These are phyloP conservation scores for Dendrocalamus latiflorus DNA, from an alignment of 202 grass and related monocot genomes.

Conservation along the genomic window DNA sequence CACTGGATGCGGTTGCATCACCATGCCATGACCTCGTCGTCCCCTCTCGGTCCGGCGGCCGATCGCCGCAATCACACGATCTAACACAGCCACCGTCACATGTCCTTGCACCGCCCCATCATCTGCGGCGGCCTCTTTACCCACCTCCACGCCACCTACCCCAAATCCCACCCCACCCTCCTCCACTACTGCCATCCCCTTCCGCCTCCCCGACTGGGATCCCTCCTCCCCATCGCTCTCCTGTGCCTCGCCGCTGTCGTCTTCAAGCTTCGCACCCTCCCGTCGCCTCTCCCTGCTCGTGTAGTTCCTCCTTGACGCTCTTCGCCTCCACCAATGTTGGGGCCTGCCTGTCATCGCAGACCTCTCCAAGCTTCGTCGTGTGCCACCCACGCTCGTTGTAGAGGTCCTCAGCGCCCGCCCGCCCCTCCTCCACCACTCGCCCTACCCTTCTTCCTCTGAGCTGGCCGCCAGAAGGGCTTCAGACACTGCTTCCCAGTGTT, in stretches of 20 bases:
- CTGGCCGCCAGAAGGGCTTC: conserved; percentile 68
- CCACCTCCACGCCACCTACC: conserved; percentile 23
- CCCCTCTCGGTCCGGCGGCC: neutral
- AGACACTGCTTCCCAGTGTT: conserved; percentile 69
- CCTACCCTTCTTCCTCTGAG: conserved; percentile 85
- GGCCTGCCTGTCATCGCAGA: conserved; percentile 50
- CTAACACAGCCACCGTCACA: conserved; percentile 55
- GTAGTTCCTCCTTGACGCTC: no score
- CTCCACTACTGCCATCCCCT: neutral
- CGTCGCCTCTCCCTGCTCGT: conserved; percentile 24
- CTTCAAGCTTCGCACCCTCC: conserved; percentile 33
- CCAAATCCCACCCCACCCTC: neutral
- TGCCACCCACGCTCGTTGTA: conserved; percentile 53
- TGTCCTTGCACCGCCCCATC: conserved; percentile 51
- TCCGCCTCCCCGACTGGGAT: conserved; percentile 58
- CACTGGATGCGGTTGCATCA: neutral
- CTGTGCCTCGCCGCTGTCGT: neutral
- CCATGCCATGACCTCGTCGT: conserved; percentile 2
- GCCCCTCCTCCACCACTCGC: conserved; percentile 53
- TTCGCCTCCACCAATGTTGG: conserved; percentile 20
- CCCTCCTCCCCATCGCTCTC: conserved; percentile 14
- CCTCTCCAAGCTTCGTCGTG: conserved; percentile 67
- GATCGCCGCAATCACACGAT: conserved; percentile 40
- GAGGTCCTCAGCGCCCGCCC: conserved; percentile 67
- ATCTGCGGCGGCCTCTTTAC: conserved; percentile 47